Conservation (phyloP, 495 filamentous ascomycete species). For the Bryoglossum gracile region DNA sequence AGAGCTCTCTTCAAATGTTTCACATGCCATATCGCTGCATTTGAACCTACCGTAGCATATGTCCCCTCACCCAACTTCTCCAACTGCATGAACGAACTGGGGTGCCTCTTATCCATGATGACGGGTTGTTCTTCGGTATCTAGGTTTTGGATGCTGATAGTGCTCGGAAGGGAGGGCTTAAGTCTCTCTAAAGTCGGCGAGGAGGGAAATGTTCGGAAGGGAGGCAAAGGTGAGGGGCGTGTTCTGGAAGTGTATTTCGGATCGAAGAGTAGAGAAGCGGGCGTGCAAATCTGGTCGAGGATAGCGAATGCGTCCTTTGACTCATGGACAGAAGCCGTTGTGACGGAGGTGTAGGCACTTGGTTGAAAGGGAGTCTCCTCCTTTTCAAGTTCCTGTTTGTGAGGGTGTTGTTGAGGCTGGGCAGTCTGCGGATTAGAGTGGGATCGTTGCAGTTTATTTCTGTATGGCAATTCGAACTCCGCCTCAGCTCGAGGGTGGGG, state of each 20-base stretch:
- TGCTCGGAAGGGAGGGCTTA: slow-evolving; percentile 18
- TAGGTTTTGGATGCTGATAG: slow-evolving; percentile 24
- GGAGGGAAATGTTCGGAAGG: slow-evolving; percentile 23
- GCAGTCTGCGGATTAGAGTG: too few species aligned
- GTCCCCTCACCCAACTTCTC: slow-evolving; percentile 98
- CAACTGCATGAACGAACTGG: slow-evolving; percentile 96
- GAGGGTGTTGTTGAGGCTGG: too few species aligned
- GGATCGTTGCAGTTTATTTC: too few species aligned
- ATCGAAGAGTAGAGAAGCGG: slow-evolving; percentile 39
- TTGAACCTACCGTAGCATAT: slow-evolving; percentile 83
- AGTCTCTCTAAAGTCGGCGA: slow-evolving; percentile 14
- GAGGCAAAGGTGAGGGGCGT: slow-evolving; percentile 18
- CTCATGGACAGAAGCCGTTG: slow-evolving; percentile 25
- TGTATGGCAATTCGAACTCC: too few species aligned
- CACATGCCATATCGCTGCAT: background rate
- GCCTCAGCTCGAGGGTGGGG: too few species aligned
- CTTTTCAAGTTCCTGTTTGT: too few species aligned
- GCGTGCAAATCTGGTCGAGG: slow-evolving; percentile 27
- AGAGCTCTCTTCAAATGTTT: background rate
- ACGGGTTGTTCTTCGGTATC: slow-evolving; percentile 9
- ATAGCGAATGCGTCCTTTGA: slow-evolving; percentile 24
- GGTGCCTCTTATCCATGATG: slow-evolving; percentile 57
- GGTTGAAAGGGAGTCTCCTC: too few species aligned
- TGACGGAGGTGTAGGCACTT: too few species aligned
- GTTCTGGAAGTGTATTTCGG: slow-evolving; percentile 28